A percentile compares a stretch with the other conserved stretches of the same genome.
These are phyloP conservation scores for Paramecium octaurelia DNA, from an alignment of 73 alveolate genomes.

Conservation along the genomic window DNA sequence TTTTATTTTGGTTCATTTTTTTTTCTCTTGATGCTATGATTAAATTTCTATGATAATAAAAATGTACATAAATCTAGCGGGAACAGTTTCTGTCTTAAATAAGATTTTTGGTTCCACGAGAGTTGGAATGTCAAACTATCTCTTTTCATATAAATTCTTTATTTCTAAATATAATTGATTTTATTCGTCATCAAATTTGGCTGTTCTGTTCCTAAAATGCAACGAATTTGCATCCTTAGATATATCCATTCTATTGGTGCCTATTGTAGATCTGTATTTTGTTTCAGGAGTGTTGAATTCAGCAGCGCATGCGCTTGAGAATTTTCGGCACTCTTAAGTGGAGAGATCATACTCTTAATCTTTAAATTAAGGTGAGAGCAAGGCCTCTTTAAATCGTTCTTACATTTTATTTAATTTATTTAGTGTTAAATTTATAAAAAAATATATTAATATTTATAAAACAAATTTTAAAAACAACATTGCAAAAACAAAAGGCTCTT, in stretches of 20 bases:
- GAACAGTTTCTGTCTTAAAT: not conserved
- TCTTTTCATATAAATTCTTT: not conserved
- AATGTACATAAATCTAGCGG: not conserved
- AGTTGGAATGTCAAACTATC: not conserved
- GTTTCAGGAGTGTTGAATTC: constrained; percentile 32
- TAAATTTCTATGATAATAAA: not conserved
- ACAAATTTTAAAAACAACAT: not conserved
- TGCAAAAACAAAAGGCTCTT: too few species aligned
- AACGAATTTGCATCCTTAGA: not conserved
- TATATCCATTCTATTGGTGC: not conserved
- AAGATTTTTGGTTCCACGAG: constrained; percentile 7
- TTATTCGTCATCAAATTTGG: constrained; percentile 17
- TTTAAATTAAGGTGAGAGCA: constrained; percentile 28
- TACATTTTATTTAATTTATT: not conserved
- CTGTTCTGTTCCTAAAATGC: constrained; percentile 26
- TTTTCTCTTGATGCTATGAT: not conserved
- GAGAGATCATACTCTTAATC: not conserved
- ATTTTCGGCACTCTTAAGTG: not conserved
- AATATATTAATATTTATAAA: not conserved
- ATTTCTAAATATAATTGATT: not conserved
- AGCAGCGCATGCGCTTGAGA: not conserved
- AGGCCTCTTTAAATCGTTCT: not conserved
- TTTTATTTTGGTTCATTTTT: not conserved
- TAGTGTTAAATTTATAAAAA: not conserved
- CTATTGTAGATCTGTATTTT: constrained; percentile 28